Conservation (phyloP, 345 rosid genomes). For the Eucalyptus cloeziana region DNA sequence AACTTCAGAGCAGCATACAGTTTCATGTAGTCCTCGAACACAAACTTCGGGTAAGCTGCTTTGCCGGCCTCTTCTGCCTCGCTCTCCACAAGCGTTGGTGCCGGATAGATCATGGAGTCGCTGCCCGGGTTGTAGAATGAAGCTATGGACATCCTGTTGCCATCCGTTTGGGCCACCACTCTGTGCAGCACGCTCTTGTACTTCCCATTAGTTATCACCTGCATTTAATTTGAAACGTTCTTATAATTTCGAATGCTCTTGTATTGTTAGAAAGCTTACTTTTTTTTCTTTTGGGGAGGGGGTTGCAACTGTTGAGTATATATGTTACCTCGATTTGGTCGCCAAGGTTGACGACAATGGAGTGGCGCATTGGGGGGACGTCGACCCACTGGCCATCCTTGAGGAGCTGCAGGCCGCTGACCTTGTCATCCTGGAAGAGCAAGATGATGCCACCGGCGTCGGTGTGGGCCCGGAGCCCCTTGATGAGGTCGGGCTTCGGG, state of each 20-base stretch:
- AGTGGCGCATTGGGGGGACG: conserved; percentile 91
- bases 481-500: conserved; percentile 80
- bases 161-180: conserved; percentile 70
- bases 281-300: not conserved
- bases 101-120: conserved; percentile 76
- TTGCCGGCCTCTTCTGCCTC: conserved; percentile 19
- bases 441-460: conserved; percentile 95
- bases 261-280: not conserved
- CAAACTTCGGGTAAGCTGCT: conserved; percentile 57
- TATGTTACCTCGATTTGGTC: conserved; percentile 78
- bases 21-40: conserved; percentile 90
- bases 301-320: not conserved
- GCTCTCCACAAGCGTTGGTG: conserved; percentile 51
- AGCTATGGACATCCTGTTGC: conserved; percentile 79
- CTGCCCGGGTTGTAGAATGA: conserved; percentile 93
- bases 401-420: conserved; percentile 92
- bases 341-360: conserved; percentile 87
- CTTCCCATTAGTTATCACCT: conserved; percentile 92
- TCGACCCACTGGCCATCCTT: conserved; percentile 85
- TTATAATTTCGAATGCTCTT: not conserved
- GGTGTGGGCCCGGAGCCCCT: conserved; percentile 94
- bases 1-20: conserved; percentile 66
- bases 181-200: conserved; percentile 88
- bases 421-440: conserved; percentile 80
- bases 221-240: not conserved